Conservation (phyloP, 2,329 filamentous ascomycete genomes). For the Albophoma yamanashiensis region DNA sequence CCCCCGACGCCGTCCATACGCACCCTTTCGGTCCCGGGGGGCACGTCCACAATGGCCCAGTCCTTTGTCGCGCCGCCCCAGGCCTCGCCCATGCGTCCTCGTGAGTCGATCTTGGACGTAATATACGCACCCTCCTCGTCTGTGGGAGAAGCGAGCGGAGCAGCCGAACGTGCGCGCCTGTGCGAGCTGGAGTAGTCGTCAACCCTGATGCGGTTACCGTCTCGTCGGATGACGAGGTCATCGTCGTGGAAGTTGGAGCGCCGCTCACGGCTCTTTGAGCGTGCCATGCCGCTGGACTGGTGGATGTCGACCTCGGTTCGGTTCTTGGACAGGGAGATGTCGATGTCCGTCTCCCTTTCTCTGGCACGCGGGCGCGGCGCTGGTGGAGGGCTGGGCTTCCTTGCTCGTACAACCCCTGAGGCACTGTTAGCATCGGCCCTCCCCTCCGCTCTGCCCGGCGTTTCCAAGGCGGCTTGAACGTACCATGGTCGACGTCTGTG, state of each 20-base stretch:
- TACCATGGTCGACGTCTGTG: slow-evolving; percentile 78
- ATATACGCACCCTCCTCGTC: slow-evolving; percentile 57
- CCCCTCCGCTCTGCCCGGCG: neutral
- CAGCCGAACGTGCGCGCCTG: slow-evolving; percentile 42
- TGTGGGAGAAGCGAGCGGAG: slow-evolving; percentile 26
- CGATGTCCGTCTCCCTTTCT: slow-evolving; percentile 42
- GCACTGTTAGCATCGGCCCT: neutral
- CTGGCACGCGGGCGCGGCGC: slow-evolving; percentile 35
- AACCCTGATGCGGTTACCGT: slow-evolving; percentile 36
- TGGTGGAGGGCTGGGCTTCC: slow-evolving; percentile 35
- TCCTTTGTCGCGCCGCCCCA: slow-evolving; percentile 63
- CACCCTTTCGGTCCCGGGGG: slow-evolving; percentile 73
- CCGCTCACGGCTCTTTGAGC: slow-evolving; percentile 28
- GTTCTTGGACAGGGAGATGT: slow-evolving; percentile 43
- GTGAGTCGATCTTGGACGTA: slow-evolving; percentile 41
- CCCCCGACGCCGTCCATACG: slow-evolving; percentile 71
- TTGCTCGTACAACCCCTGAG: slow-evolving; percentile 33
- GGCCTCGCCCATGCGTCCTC: slow-evolving; percentile 62
- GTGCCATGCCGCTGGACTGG: slow-evolving; percentile 23
- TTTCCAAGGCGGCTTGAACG: neutral
- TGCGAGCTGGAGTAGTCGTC: slow-evolving; percentile 28
- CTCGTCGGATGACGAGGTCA: slow-evolving; percentile 53
- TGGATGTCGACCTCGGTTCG: slow-evolving; percentile 49
- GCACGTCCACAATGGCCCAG: slow-evolving; percentile 77
- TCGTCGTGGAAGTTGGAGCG: slow-evolving; percentile 43